Evolutionary conservation across 1,139 yeast genomes (phyloP).

Genomic region (Meyerozyma guilliermondii): DNA sequence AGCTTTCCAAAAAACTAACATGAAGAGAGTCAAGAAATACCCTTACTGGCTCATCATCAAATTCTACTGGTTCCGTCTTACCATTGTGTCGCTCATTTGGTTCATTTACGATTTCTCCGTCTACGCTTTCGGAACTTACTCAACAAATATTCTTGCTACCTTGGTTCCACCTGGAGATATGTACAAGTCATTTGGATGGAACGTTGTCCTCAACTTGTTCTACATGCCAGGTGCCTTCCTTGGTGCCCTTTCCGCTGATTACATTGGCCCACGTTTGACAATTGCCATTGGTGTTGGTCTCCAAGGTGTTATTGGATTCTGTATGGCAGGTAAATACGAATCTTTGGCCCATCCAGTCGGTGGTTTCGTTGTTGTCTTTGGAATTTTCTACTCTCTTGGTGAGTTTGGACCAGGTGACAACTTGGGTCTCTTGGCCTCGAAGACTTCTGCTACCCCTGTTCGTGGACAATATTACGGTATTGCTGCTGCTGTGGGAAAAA

Average conservation of each 20-base stretch:
- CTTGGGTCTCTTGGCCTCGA: constrained; percentile 81
- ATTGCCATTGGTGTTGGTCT: constrained; percentile 59
- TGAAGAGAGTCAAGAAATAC: constrained; percentile 52
- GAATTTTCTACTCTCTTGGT: constrained; percentile 80
- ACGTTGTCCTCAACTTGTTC: constrained; percentile 79
- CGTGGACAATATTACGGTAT: constrained; percentile 90
- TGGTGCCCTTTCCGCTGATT: constrained; percentile 82
- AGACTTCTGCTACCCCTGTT: constrained; percentile 79
- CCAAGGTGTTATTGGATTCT: constrained; percentile 80
- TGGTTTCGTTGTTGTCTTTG: constrained; percentile 79
- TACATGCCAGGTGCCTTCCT: constrained; percentile 85
- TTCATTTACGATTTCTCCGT: constrained; percentile 84
- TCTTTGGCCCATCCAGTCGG: constrained; percentile 57
- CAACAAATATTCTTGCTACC: constrained; percentile 57
- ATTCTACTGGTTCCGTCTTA: constrained; percentile 79
- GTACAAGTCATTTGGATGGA: constrained; percentile 87
- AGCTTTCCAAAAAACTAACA: constrained; percentile 63
- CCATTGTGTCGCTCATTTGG: constrained; percentile 76
- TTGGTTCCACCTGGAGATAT: constrained; percentile 60
- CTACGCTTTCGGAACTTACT: constrained; percentile 83
- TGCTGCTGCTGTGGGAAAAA: constrained; percentile 86
- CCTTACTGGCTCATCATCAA: constrained; percentile 70
- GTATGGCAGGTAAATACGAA: constrained; percentile 71
- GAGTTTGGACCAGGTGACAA: constrained; percentile 96
- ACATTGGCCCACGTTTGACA: constrained; percentile 82